Conservation (phyloP, 2,329 filamentous ascomycete genomes). For the Fusarium mangiferae region DNA sequence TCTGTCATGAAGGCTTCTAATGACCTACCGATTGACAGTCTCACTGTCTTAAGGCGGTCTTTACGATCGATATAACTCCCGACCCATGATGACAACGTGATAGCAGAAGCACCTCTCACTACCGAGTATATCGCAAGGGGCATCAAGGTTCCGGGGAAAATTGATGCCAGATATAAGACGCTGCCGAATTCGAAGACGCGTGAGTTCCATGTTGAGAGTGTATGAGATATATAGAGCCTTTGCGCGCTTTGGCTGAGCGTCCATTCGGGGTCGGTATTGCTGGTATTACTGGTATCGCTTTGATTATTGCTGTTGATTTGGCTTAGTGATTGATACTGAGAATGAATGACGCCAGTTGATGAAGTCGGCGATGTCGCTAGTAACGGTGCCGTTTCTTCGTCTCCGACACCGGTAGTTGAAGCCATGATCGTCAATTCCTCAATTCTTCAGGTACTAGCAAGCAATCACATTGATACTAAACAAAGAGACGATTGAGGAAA, state of each 20-base stretch:
- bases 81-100: conserved; percentile 67
- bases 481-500: neutral
- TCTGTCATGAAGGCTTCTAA: neutral
- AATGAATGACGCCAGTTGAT: neutral
- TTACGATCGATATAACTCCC: conserved; percentile 68
- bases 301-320: neutral
- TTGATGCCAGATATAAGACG: conserved; percentile 66
- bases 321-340: neutral
- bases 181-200: conserved; percentile 72
- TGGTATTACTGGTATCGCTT: neutral
- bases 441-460: neutral
- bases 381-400: conserved; percentile 23
- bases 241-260: conserved; percentile 34
- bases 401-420: conserved; percentile 14
- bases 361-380: conserved; percentile 6
- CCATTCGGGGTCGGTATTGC: neutral
- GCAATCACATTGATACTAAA: neutral
- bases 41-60: conserved; percentile 61
- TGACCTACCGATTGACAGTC: conserved; percentile 57
- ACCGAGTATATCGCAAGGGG: conserved; percentile 77
- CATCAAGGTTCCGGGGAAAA: conserved; percentile 69
- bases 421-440: conserved; percentile 14
- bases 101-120: conserved; percentile 65
- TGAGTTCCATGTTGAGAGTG: conserved; percentile 72
- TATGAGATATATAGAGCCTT: conserved; percentile 67